Conservation (phyloP, 2,329 filamentous ascomycete species). For the Calonectria hawksworthii region DNA sequence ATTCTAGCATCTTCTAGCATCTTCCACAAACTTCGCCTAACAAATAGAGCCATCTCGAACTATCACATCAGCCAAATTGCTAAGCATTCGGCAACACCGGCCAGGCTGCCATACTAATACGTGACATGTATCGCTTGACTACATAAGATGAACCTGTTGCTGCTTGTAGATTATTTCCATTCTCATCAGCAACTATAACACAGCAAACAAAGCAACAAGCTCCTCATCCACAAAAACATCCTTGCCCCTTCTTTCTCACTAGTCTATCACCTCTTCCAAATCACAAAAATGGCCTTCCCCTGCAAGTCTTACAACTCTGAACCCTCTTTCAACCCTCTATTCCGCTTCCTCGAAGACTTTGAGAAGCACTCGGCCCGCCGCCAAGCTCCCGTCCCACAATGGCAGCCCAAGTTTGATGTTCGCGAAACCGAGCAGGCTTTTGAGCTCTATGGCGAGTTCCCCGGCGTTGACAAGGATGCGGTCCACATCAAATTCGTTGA, state of each 20-base stretch:
- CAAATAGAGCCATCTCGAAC: conserved; percentile 42
- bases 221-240: conserved; percentile 37
- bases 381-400: conserved; percentile 61
- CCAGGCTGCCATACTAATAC: conserved; percentile 27
- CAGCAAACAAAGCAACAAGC: conserved; percentile 1
- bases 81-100: conserved; percentile 35
- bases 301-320: conserved; percentile 62
- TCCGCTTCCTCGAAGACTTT: conserved; percentile 75
- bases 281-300: conserved; percentile 71
- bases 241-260: conserved; percentile 40
- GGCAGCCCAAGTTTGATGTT: conserved; percentile 84
- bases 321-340: conserved; percentile 70
- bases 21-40: conserved; percentile 39
- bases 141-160: conserved; percentile 10
- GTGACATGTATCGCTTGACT: neutral
- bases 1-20: conserved; percentile 11
- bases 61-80: conserved; percentile 29
- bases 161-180: conserved; percentile 35
- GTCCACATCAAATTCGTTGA: conserved; percentile 85
- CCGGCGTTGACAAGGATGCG: conserved; percentile 80
- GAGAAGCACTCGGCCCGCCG: conserved; percentile 64
- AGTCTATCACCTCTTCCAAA: conserved; percentile 39
- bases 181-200: conserved; percentile 46
- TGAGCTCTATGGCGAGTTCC: conserved; percentile 85
- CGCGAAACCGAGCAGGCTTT: conserved; percentile 77